Conservation (phyloP, 2,329 filamentous ascomycete genomes). For the Hortaea werneckii region DNA sequence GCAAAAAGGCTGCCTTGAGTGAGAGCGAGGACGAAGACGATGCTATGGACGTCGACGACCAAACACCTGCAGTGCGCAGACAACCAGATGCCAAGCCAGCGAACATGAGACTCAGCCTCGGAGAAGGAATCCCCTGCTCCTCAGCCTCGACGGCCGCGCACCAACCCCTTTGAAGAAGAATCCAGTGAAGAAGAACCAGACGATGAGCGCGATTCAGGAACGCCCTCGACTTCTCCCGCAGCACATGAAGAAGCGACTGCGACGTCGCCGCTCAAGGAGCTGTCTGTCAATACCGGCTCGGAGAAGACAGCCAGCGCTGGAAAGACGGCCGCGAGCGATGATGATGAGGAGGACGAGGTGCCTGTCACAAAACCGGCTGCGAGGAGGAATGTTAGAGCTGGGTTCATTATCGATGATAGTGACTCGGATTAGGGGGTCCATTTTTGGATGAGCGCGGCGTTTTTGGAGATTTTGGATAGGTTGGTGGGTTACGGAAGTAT, state of each 20-base stretch:
- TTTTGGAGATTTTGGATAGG: too few species aligned
- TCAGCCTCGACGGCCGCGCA: not conserved
- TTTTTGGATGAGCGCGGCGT: not conserved
- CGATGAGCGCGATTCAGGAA: slow-evolving; percentile 7
- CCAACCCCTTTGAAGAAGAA: not conserved
- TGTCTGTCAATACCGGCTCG: slow-evolving; percentile 22
- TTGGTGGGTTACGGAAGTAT: too few species aligned
- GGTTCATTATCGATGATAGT: slow-evolving; percentile 35
- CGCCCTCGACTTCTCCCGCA: slow-evolving; percentile 11
- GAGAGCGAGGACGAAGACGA: slow-evolving; percentile 10
- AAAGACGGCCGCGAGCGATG: slow-evolving; percentile 21
- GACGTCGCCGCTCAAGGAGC: slow-evolving; percentile 10
- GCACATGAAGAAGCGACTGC: not conserved
- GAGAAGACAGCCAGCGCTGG: not conserved
- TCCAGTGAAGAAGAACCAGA: not conserved
- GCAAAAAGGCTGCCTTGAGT: slow-evolving; percentile 6
- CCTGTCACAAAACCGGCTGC: slow-evolving; percentile 23
- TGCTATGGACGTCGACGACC: slow-evolving; percentile 1
- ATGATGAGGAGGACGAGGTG: slow-evolving; percentile 32
- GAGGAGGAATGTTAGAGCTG: slow-evolving; percentile 30
- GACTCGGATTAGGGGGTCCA: slow-evolving; percentile 4
- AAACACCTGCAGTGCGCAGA: not conserved
- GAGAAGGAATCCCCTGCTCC: not conserved
- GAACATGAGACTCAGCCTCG: not conserved
- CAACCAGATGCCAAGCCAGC: not conserved